Conservation (phyloP, 805 yeast species). For the Suhomyces vadensis region DNA sequence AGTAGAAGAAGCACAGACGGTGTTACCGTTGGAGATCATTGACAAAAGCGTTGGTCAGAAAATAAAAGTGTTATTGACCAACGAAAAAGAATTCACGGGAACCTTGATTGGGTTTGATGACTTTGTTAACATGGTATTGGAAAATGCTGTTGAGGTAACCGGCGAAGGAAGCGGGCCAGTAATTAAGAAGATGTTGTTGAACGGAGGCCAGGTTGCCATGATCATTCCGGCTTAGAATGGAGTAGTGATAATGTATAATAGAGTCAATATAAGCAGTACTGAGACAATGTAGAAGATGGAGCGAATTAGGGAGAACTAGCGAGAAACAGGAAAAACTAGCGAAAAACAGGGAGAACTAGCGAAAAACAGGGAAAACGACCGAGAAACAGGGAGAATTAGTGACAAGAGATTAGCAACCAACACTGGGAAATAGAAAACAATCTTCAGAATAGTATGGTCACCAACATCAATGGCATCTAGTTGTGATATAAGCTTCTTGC, state of each 20-base stretch:
- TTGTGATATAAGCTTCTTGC: too few species aligned
- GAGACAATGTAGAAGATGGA: not conserved
- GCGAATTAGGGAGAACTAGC: not conserved
- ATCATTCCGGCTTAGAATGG: constrained; percentile 23
- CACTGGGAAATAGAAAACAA: too few species aligned
- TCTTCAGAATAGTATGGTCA: too few species aligned
- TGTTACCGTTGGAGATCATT: constrained; percentile 79
- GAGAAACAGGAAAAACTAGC: not conserved
- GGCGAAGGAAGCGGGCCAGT: constrained; percentile 48
- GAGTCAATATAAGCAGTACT: not conserved
- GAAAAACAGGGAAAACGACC: too few species aligned
- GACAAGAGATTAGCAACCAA: too few species aligned
- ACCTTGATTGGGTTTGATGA: constrained; percentile 91
- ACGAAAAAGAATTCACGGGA: constrained; percentile 79
- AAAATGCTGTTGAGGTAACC: constrained; percentile 68
- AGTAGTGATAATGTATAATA: not conserved
- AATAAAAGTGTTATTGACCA: constrained; percentile 68
- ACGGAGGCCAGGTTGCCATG: constrained; percentile 75
- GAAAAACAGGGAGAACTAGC: not conserved
- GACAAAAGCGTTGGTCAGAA: constrained; percentile 83
- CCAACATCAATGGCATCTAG: too few species aligned
- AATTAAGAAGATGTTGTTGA: constrained; percentile 60
- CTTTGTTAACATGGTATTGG: constrained; percentile 86
- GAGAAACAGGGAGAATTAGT: too few species aligned
- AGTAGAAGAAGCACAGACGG: constrained; percentile 12